A percentile compares a stretch with the other conserved stretches of the same genome.
Conservation (phyloP, 2,329 filamentous ascomycete species). For the Teratosphaeria pseudoeucalypti region DNA sequence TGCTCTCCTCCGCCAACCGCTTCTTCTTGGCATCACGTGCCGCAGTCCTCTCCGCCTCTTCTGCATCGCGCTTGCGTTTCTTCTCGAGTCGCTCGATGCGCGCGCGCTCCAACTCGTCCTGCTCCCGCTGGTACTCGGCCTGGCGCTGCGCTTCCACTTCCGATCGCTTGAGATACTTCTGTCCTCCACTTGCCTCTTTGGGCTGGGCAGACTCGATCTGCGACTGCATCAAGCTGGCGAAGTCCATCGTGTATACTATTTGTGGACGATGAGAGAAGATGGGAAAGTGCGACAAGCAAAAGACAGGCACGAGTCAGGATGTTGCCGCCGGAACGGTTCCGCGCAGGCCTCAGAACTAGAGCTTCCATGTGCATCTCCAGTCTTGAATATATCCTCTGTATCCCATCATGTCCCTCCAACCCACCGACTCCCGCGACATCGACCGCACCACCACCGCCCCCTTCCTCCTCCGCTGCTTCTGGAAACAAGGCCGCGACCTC, state of each 20-base stretch:
- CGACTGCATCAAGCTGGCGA: conserved; percentile 83
- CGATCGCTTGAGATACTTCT: conserved; percentile 76
- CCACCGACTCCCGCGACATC: conserved; percentile 33
- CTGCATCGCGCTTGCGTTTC: conserved; percentile 85
- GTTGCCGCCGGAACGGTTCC: background rate
- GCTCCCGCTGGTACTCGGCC: conserved; percentile 71
- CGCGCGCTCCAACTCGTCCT: conserved; percentile 61
- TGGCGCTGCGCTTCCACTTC: conserved; percentile 77
- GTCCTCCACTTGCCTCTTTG: conserved; percentile 42
- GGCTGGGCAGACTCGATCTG: conserved; percentile 54
- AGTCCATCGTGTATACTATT: conserved; percentile 59
- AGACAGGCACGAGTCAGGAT: background rate
- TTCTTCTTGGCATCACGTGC: conserved; percentile 72
- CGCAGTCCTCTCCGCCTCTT: conserved; percentile 59
- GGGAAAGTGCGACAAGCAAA: background rate
- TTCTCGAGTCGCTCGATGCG: conserved; percentile 58
- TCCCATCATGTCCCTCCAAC: conserved; percentile 25
- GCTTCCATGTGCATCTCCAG: background rate
- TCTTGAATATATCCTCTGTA: background rate
- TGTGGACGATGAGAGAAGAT: background rate
- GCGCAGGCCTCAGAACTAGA: background rate
- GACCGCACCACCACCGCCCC: conserved; percentile 65
- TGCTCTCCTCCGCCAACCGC: conserved; percentile 70
- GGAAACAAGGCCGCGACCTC: conserved; percentile 63
- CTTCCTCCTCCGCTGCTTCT: conserved; percentile 79